Evolutionary conservation across 169 alveolate genomes (phyloP).

Genomic region (Plasmodium ovale): DNA sequence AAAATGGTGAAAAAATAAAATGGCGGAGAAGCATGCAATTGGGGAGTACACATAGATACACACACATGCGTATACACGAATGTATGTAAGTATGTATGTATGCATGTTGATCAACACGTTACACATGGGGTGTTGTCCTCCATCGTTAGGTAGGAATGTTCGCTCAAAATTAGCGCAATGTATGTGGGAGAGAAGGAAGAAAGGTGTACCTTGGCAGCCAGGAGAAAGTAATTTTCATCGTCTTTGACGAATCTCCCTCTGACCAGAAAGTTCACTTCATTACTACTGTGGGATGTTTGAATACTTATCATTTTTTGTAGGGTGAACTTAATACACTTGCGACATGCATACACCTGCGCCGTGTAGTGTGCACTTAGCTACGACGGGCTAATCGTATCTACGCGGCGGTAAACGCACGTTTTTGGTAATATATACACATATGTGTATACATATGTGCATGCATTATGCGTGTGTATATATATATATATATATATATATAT

Average conservation of each 20-base stretch:
- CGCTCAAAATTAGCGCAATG: too few species aligned
- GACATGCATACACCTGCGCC: too few species aligned
- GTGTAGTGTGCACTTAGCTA: too few species aligned
- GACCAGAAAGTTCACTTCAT: slow-evolving; percentile 29
- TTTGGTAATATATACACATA: background rate
- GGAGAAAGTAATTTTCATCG: slow-evolving; percentile 17
- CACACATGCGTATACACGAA: background rate
- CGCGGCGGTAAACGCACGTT: too few species aligned
- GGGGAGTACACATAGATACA: background rate
- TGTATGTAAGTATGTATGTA: background rate
- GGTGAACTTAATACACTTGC: too few species aligned
- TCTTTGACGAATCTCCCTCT: slow-evolving; percentile 53
- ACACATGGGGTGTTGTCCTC: background rate
- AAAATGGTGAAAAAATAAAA: background rate
- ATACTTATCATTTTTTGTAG: slow-evolving; percentile 53
- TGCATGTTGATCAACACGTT: background rate
- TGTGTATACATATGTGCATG: background rate
- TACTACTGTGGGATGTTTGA: slow-evolving; percentile 65
- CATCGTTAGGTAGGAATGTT: too few species aligned
- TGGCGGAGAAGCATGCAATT: background rate
- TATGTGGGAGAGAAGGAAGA: too few species aligned
- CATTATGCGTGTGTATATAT: background rate
- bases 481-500: background rate
- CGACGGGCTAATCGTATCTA: too few species aligned
- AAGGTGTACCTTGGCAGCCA: slow-evolving; percentile 47